These are phyloP conservation scores for Vicia villosa DNA, from an alignment of 306 rosid genomes.

Conservation along the genomic window DNA sequence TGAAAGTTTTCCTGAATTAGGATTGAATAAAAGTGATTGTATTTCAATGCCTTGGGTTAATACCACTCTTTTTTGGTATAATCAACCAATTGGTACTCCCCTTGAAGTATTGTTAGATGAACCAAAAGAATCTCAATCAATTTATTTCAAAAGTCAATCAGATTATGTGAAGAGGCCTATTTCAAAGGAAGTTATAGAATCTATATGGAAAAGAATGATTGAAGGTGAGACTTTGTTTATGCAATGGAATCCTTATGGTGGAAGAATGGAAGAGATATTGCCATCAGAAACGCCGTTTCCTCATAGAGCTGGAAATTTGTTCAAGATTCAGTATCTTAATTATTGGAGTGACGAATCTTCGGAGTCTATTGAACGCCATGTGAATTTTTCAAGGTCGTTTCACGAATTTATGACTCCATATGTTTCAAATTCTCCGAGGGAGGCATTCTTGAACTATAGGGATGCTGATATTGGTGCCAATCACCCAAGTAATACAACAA, in stretches of 20 bases:
- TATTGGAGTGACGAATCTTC: slow-evolving; percentile 17
- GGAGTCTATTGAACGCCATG: background rate
- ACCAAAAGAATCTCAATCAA: accelerated
- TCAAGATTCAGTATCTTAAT: slow-evolving; percentile 9
- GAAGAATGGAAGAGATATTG: slow-evolving; percentile 34
- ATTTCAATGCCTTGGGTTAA: too few relatives aligned
- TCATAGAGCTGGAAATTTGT: slow-evolving; percentile 49
- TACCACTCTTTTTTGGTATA: slow-evolving; percentile 26
- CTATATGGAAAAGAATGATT: slow-evolving; percentile 28
- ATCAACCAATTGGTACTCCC: slow-evolving; percentile 13
- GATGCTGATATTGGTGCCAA: slow-evolving; percentile 44
- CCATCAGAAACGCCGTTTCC: slow-evolving; percentile 39
- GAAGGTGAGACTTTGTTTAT: background rate
- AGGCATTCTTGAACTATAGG: slow-evolving; percentile 36
- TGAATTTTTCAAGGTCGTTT: slow-evolving; percentile 20
- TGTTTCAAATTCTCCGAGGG: slow-evolving; percentile 40
- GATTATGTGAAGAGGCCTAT: slow-evolving; percentile 41
- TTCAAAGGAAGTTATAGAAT: slow-evolving; percentile 12
- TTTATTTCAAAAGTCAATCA: background rate
- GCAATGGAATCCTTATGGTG: slow-evolving; percentile 52
- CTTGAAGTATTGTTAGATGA: background rate
- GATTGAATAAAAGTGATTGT: too few relatives aligned
- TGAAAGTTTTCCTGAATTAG: too few relatives aligned
- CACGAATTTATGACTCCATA: slow-evolving; percentile 15
- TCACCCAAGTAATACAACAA: slow-evolving; percentile 22